Evolutionary conservation across 1,139 yeast species (phyloP).

Genomic region (Spencermartinsiella ligniputridi): DNA sequence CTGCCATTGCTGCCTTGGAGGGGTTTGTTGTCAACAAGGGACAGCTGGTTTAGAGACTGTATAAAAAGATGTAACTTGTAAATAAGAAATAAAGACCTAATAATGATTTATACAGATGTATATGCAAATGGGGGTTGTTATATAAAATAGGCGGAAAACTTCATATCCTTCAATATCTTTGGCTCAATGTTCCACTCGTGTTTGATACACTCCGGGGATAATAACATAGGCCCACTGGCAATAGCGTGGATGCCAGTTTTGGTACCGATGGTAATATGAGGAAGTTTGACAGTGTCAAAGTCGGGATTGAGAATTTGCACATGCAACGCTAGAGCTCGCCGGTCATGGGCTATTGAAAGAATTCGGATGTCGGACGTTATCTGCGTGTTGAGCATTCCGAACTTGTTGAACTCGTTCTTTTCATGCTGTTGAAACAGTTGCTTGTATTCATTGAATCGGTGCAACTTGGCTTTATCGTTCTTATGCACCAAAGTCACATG

Average conservation of each 20-base stretch:
- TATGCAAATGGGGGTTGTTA: too few species aligned
- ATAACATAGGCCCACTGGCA: conserved; percentile 45
- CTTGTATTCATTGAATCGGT: conserved; percentile 29
- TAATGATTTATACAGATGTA: too few species aligned
- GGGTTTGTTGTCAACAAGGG: conserved; percentile 85
- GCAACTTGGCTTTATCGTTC: conserved; percentile 24
- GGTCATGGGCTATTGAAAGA: conserved; percentile 15
- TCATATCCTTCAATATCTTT: conserved; percentile 12
- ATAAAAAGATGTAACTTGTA: too few species aligned
- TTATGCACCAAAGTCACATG: conserved; percentile 78
- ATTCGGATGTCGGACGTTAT: conserved; percentile 10
- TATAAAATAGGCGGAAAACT: conserved; percentile 15
- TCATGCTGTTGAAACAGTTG: not conserved
- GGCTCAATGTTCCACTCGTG: conserved; percentile 23
- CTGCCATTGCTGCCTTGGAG: conserved; percentile 92
- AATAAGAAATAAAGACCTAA: too few species aligned
- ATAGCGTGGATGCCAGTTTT: conserved; percentile 45
- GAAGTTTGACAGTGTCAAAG: conserved; percentile 42
- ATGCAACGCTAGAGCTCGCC: conserved; percentile 44
- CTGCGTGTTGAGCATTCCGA: conserved; percentile 2
- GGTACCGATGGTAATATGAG: conserved; percentile 80
- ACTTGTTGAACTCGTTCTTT: not conserved
- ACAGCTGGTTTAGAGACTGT: conserved; percentile 34
- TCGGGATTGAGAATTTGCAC: conserved; percentile 40
- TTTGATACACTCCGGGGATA: conserved; percentile 10